Evolutionary conservation across 345 rosid species (phyloP), one percentile per base, ranked within the genome.

Genomic region (Linum lewisii): DNA sequence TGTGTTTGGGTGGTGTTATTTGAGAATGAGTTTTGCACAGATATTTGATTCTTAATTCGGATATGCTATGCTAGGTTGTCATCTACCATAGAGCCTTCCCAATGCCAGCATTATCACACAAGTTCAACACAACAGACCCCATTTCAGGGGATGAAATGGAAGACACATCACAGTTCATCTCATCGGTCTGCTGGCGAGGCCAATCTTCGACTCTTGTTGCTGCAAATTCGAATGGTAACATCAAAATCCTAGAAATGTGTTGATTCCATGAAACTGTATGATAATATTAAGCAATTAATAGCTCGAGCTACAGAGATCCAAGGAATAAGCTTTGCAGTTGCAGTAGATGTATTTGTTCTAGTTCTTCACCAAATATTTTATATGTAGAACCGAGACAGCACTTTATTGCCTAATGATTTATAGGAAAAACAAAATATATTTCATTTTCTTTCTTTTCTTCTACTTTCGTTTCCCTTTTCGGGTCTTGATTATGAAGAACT

Each of bases 21-120:
- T n/a, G n/a, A n/a, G n/a, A n/a, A n/a, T n/a, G n/a, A n/a, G n/a
- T n/a, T n/a, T n/a, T n/a, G n/a, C n/a, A n/a, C n/a, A n/a, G n/a
- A 29, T 29, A 29, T 29, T 38, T 63, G 1, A 11, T 47, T 51
- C 25, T 19, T 14, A 0, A 4, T n/a, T 25, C 24, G 58, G 61
- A n/a, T n/a, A n/a, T n/a, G n/a, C n/a, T 24, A 6, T 34, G 24
- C 9, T 74, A 93, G 99, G 99, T 89, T 51, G 83, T 78, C 60
- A 72, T 93, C 63, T 89, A 89, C 79, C 99, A 93, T 73, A 93
- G 89, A 75, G 94, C 99, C 54, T 89, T 93, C 69, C 94, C 99
- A 2, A 89, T 93, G 99, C 99, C 97, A 0, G 97, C 84, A 24
- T 62, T 93, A 64, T 79, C 94, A 6, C 82, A 68, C 81, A 93